Conservation (phyloP, 805 yeast species). For the Diddensiella caesifluorescens region DNA sequence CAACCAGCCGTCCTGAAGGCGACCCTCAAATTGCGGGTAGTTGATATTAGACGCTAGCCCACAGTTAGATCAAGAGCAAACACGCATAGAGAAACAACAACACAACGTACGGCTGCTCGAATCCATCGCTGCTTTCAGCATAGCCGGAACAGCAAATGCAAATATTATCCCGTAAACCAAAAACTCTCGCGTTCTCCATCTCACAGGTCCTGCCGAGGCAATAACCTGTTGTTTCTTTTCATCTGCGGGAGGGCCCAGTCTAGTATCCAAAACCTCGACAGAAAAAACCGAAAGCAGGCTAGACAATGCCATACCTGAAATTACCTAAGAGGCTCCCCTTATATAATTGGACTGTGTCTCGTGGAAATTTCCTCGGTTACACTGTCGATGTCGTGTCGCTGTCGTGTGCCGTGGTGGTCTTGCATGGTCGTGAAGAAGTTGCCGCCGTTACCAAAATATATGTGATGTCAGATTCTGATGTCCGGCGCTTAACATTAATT, state of each 20-base stretch:
- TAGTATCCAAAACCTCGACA: slow-evolving; percentile 40
- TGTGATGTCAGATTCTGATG: too few species aligned
- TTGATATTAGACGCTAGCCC: slow-evolving; percentile 58
- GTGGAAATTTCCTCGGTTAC: too few species aligned
- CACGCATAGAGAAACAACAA: slow-evolving; percentile 1
- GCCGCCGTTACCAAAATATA: too few species aligned
- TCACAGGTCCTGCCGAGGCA: slow-evolving; percentile 37
- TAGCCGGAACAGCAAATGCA: slow-evolving; percentile 67
- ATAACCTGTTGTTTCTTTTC: slow-evolving; percentile 27
- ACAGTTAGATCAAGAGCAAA: slow-evolving; percentile 4
- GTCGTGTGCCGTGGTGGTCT: too few species aligned
- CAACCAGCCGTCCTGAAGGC: slow-evolving; percentile 80
- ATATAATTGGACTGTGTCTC: too few species aligned
- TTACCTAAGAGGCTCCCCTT: too few species aligned
- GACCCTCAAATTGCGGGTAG: slow-evolving; percentile 54
- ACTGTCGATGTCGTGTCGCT: too few species aligned
- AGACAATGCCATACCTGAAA: too few species aligned
- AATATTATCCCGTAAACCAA: slow-evolving; percentile 60
- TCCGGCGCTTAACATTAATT: too few species aligned
- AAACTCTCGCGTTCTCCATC: slow-evolving; percentile 79
- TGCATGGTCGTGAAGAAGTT: too few species aligned
- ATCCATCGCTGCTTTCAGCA: slow-evolving; percentile 76
- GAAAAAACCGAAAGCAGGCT: slow-evolving; percentile 26
- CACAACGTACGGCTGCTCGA: slow-evolving; percentile 49
- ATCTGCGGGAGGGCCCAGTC: slow-evolving; percentile 35